Base-by-base conservation (phyloP, 208 protist genomes). In the Naegleria gruberi region DNA sequence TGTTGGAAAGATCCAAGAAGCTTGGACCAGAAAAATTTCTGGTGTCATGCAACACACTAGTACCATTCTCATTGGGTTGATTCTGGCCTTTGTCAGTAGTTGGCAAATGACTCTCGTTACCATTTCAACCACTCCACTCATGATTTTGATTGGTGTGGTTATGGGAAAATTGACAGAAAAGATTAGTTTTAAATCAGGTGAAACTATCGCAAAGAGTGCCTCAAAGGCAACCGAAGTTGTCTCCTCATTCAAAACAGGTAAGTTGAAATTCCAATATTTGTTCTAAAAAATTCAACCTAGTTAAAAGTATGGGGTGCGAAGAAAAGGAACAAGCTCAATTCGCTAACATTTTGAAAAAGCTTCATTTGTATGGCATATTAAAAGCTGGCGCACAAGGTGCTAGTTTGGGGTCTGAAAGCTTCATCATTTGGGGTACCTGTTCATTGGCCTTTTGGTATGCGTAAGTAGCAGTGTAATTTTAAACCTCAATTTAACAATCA, bases 101-200 rank as follows among this genome's bases (percentile, higher is more conserved):
- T 43, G 12, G 4, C 37, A 40, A 83, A 83, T 83, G 77, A 30
- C 77, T 10, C 34, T 40, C 19, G 41, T 83, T 10, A 19, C 77
- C 5, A 40, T 83, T 44, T 83, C 77, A 5, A 83, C 37, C 3
- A 23, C 41, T 42, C 77, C 77, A 19, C 37, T 83, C 26, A 83
- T 83, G 77, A 55, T 73, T 73, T 5, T n/a, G 8, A 73, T 73
- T 73, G 55, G 55, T n/a, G 55, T 4, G 4, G 19, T 42, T 19
- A 83, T 83, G 77, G 77, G 77, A 83, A 44, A 44, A n/a, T 83
- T 83, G 3, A 83, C 55, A 30, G 55, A 73, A 73, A 73, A 30
- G 23, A n/a, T 73, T n/a, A 73, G 15, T 73, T 4, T n/a, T 15
- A 23, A 5, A 12, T n/a, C 26, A 12, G 43, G 5, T 19, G 26